A percentile compares a stretch with the other conserved stretches of the same genome.
phyloP scores from a whole-genome alignment of 768 basidiomycete genomes.

The Filobasidium wieringae region DNA sequence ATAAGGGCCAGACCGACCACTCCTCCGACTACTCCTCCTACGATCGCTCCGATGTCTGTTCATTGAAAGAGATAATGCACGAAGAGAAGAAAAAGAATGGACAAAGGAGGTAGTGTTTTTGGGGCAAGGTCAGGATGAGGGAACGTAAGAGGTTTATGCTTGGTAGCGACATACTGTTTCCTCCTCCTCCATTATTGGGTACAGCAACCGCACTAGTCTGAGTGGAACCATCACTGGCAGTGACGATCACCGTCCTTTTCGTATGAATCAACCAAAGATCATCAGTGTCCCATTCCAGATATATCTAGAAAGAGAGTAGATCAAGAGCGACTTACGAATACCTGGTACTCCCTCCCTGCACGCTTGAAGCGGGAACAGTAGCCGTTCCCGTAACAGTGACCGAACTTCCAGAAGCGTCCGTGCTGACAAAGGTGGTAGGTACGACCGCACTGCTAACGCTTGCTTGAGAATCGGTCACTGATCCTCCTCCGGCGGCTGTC shows the following conservation, averaged over 20 bases:
- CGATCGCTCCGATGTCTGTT: slow-evolving; percentile 24
- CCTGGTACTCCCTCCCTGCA: neutral
- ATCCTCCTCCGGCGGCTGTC: no score
- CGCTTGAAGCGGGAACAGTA: neutral
- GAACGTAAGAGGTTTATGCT: neutral
- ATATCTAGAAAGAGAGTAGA: no score
- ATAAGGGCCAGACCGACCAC: slow-evolving; percentile 27
- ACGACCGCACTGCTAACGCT: no score
- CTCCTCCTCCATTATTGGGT: neutral
- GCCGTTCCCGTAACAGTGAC: neutral
- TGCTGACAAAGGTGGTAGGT: neutral
- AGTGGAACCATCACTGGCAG: neutral
- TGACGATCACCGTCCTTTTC: neutral
- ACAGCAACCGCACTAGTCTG: neutral
- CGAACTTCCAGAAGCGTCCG: neutral
- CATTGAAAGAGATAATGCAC: neutral
- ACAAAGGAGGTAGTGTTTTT: neutral
- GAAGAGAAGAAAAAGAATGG: neutral
- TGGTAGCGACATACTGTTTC: neutral
- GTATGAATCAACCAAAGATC: neutral
- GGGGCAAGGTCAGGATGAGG: neutral
- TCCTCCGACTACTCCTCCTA: slow-evolving; percentile 24
- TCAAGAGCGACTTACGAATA: neutral
- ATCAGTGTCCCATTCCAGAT: neutral
- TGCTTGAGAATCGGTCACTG: no score